Conservation (phyloP, 2,329 filamentous ascomycete genomes). For the Colletotrichum liriopes region DNA sequence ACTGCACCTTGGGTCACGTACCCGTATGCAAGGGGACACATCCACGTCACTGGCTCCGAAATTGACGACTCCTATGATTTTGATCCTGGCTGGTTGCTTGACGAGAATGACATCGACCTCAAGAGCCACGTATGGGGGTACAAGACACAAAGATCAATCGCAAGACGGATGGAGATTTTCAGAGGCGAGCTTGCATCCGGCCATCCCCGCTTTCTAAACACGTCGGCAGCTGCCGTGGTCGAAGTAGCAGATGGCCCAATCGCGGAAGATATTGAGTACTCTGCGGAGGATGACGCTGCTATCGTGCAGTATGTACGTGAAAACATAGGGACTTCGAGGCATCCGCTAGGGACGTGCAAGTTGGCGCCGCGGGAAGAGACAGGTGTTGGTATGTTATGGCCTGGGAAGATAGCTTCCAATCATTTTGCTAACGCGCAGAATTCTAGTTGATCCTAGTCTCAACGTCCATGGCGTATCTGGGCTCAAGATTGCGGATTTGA, state of each 20-base stretch:
- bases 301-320: slow-evolving; percentile 63
- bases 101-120: slow-evolving; percentile 67
- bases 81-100: slow-evolving; percentile 65
- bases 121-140: slow-evolving; percentile 76
- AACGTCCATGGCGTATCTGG: slow-evolving; percentile 60
- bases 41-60: slow-evolving; percentile 64
- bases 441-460: slow-evolving; percentile 55
- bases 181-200: slow-evolving; percentile 60
- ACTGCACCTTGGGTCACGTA: slow-evolving; percentile 69
- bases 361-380: slow-evolving; percentile 58
- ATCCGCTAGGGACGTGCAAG: slow-evolving; percentile 62
- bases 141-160: slow-evolving; percentile 75
- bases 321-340: slow-evolving; percentile 61
- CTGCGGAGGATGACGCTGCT: slow-evolving; percentile 63
- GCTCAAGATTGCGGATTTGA: slow-evolving; percentile 59
- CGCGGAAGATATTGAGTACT: slow-evolving; percentile 61
- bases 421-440: not conserved
- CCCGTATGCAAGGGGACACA: slow-evolving; percentile 71
- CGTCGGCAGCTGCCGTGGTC: slow-evolving; percentile 62
- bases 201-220: slow-evolving; percentile 61
- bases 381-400: slow-evolving; percentile 51
- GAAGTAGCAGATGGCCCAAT: slow-evolving; percentile 60
- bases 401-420: not conserved
- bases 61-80: slow-evolving; percentile 62
- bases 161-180: slow-evolving; percentile 70